A percentile compares a stretch with the other conserved stretches of the same genome.
These are phyloP conservation scores for Hibiscus trionum DNA, from an alignment of 345 rosid species.

Conservation along the genomic window DNA sequence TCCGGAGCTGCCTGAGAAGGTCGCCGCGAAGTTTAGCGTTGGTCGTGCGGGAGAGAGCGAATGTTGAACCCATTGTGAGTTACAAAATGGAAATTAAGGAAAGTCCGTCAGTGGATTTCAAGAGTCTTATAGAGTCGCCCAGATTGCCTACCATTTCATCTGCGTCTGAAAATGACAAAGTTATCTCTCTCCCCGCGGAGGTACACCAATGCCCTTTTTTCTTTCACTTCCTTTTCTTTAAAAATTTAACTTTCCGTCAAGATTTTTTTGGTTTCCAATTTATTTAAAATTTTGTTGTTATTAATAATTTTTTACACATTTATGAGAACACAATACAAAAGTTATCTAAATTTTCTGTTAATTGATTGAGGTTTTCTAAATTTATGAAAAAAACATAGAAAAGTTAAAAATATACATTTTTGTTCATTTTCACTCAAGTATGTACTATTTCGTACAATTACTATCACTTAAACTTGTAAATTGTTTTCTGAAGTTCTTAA, in stretches of 20 bases:
- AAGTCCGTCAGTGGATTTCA: neutral
- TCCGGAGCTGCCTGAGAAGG: neutral
- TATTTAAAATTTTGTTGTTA: too few relatives aligned
- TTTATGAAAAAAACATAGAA: neutral
- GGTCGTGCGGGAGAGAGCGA: neutral
- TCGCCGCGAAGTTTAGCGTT: slow-evolving; percentile 13
- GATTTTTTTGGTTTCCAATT: too few relatives aligned
- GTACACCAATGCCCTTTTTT: neutral
- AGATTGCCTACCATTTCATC: slow-evolving; percentile 11
- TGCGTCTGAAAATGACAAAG: neutral
- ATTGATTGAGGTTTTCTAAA: neutral
- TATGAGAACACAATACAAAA: too few relatives aligned
- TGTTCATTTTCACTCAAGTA: too few relatives aligned
- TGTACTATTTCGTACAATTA: too few relatives aligned
- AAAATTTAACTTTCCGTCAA: neutral
- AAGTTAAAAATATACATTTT: too few relatives aligned
- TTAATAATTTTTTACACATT: too few relatives aligned
- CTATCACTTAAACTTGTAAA: too few relatives aligned
- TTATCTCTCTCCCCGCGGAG: neutral
- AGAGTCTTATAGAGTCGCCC: slow-evolving; percentile 19
- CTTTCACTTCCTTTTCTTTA: neutral
- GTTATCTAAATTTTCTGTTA: too few relatives aligned
- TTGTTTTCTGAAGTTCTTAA: too few relatives aligned
- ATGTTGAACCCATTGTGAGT: neutral
- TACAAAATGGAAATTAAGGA: neutral